A percentile compares a stretch with the other conserved stretches of the same genome.
These are phyloP conservation scores for Multifurca ochricompacta DNA, from an alignment of 768 basidiomycete species.

Conservation along the genomic window DNA sequence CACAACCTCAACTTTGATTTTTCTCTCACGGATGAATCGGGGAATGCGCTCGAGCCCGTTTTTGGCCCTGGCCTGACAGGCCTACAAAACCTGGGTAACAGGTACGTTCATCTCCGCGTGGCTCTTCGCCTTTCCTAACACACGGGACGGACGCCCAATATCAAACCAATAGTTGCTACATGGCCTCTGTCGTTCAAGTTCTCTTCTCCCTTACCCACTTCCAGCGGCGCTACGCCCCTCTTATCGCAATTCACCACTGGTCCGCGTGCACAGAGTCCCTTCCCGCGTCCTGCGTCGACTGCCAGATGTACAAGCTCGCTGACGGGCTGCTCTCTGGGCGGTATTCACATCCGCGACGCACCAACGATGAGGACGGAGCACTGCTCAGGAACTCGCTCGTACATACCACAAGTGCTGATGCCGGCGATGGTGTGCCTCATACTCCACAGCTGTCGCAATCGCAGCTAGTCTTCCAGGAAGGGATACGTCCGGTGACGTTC, in stretches of 20 bases:
- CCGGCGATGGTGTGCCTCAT: too few species aligned
- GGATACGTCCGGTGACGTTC: conserved; percentile 74
- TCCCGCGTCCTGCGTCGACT: conserved; percentile 85
- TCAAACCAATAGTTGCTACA: conserved; percentile 70
- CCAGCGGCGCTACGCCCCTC: conserved; percentile 57
- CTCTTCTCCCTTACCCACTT: conserved; percentile 78
- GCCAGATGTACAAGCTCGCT: conserved; percentile 87
- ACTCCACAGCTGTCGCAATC: conserved; percentile 27
- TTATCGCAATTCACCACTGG: conserved; percentile 42
- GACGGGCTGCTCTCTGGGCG: conserved; percentile 92
- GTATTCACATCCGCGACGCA: conserved; percentile 60
- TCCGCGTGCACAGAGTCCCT: conserved; percentile 53
- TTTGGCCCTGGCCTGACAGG: conserved; percentile 89
- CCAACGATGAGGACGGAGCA: conserved; percentile 22
- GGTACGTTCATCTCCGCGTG: too few species aligned
- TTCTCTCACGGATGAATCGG: conserved; percentile 79
- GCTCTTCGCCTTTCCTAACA: neutral
- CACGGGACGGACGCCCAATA: neutral
- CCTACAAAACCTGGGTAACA: conserved; percentile 87
- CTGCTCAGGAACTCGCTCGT: conserved; percentile 29
- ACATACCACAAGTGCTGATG: conserved; percentile 29
- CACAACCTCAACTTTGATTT: conserved; percentile 95
- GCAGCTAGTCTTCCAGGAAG: conserved; percentile 64
- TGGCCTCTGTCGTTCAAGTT: conserved; percentile 88
- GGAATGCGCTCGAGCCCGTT: conserved; percentile 78